Percentiles rank a stretch among this genome's conserved stretches.
These are phyloP conservation scores for Polyporus arcularius DNA, from an alignment of 768 basidiomycete genomes.

Conservation along the genomic window DNA sequence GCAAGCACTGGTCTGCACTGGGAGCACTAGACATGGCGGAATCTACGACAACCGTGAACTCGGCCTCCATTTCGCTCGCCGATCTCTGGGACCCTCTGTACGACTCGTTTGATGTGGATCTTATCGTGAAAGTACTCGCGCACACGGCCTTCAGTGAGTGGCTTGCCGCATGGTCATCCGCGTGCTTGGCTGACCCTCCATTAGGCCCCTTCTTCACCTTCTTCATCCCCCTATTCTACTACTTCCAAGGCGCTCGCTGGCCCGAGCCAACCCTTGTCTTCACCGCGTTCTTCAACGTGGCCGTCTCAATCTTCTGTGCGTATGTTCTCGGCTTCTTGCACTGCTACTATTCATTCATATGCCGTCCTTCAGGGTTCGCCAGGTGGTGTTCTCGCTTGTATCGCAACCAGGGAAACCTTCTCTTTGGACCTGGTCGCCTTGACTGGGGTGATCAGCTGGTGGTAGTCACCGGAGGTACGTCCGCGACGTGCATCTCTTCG, in stretches of 20 bases:
- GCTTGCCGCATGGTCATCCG: not conserved
- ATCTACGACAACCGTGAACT: not conserved
- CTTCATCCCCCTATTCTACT: conserved; percentile 77
- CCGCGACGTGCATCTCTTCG: not conserved
- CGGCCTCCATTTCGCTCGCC: not conserved
- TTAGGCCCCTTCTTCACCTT: conserved; percentile 83
- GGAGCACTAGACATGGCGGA: not conserved
- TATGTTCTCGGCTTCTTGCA: conserved; percentile 15
- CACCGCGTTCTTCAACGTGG: conserved; percentile 56
- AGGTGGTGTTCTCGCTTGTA: conserved; percentile 74
- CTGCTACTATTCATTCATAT: not conserved
- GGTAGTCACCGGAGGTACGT: conserved; percentile 85
- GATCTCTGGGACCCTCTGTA: conserved; percentile 45
- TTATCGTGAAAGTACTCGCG: conserved; percentile 74
- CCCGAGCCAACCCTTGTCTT: conserved; percentile 53
- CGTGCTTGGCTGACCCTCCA: not conserved
- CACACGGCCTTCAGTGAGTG: conserved; percentile 79
- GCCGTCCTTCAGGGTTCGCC: conserved; percentile 52
- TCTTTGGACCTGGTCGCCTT: conserved; percentile 60
- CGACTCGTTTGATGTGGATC: conserved; percentile 75
- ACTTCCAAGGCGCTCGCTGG: conserved; percentile 64
- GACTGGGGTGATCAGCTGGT: conserved; percentile 92
- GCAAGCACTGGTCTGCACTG: not conserved
- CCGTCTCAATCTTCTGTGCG: conserved; percentile 70
- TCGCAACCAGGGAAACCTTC: conserved; percentile 68